These are phyloP conservation scores for Hyphopichia khmerensis DNA, from an alignment of 1,139 yeast species.

Conservation along the genomic window DNA sequence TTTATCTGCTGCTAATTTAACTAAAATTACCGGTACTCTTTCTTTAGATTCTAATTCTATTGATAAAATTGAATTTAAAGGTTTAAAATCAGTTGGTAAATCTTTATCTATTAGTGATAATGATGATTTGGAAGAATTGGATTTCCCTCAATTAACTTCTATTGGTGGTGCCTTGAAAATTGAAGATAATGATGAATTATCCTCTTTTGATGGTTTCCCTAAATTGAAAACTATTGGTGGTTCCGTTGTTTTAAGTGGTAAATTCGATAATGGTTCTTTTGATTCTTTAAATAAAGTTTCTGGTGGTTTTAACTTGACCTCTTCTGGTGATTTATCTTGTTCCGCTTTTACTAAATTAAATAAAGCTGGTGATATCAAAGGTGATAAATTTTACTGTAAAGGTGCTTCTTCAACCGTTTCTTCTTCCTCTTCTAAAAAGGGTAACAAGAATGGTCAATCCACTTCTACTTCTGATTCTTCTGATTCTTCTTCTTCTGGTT, in stretches of 20 bases:
- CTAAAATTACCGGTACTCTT: conserved; percentile 73
- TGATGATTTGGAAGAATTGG: conserved; percentile 64
- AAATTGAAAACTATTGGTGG: conserved; percentile 76
- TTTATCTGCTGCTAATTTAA: conserved; percentile 66
- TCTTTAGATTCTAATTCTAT: conserved; percentile 70
- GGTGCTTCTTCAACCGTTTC: conserved; percentile 54
- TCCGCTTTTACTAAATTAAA: conserved; percentile 65
- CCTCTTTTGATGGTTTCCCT: conserved; percentile 69
- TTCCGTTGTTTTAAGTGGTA: conserved; percentile 79
- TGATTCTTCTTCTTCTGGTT: conserved; percentile 18
- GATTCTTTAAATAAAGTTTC: conserved; percentile 70
- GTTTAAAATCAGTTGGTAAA: conserved; percentile 68
- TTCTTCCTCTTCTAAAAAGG: conserved; percentile 44
- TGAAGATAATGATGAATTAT: conserved; percentile 76
- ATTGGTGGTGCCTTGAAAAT: conserved; percentile 89
- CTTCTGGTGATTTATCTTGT: conserved; percentile 80
- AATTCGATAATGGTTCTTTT: conserved; percentile 76
- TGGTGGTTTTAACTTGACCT: conserved; percentile 88
- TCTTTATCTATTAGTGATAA: conserved; percentile 76
- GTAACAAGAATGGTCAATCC: conserved; percentile 24
- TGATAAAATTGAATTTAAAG: conserved; percentile 54
- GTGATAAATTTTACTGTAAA: conserved; percentile 84
- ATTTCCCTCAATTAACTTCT: conserved; percentile 66
- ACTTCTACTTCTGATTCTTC: conserved; percentile 26
- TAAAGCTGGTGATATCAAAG: conserved; percentile 77